These are phyloP conservation scores for Macrophomina phaseolina DNA, from an alignment of 2,329 filamentous ascomycete genomes.

Conservation along the genomic window DNA sequence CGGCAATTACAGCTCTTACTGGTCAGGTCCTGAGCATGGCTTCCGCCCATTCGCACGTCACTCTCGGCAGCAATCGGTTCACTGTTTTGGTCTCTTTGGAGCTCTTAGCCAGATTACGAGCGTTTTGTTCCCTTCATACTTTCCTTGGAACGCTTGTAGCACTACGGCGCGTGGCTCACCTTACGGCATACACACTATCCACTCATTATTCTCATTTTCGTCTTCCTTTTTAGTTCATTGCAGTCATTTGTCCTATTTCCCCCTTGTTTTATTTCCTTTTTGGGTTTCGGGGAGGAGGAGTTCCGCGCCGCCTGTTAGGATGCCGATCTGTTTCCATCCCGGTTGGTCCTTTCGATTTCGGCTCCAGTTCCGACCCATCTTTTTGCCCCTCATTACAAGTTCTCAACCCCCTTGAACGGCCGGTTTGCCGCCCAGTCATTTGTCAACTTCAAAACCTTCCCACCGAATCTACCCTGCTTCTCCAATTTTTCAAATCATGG, in stretches of 20 bases:
- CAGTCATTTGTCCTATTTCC: background rate
- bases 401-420: background rate
- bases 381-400: background rate
- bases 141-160: background rate
- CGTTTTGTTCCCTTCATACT: background rate
- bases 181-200: background rate
- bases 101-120: background rate
- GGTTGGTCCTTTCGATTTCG: background rate
- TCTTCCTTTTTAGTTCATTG: background rate
- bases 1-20: background rate
- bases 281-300: background rate
- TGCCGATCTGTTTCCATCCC: background rate
- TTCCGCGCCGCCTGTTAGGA: background rate
- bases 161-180: background rate
- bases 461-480: background rate
- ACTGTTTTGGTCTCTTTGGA: background rate
- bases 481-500: background rate
- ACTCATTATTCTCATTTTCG: background rate
- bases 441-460: background rate
- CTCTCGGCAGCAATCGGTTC: background rate
- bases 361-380: background rate
- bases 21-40: background rate
- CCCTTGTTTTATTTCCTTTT: background rate
- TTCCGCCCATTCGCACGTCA: background rate
- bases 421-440: background rate